Base-by-base conservation (phyloP, 208 protist species). In the Polymyxa betae region DNA sequence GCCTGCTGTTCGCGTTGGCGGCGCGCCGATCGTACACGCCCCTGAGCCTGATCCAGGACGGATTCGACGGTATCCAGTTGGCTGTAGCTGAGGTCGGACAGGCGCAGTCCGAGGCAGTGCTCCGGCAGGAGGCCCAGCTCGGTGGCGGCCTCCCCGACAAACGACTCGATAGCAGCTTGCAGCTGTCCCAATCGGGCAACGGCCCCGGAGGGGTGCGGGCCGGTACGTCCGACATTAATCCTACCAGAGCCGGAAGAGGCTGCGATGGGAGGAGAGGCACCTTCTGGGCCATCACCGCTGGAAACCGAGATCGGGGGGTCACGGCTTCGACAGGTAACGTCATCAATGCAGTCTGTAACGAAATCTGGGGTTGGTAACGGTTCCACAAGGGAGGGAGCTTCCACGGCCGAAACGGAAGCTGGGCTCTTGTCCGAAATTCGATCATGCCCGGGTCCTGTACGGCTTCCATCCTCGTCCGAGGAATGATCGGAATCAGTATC, bases 71-170 rank as follows among this genome's bases (percentile, higher is more conserved):
- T 43, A n/a, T 82, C 72, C 35, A 82, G n/a, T 43, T 82, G 72
- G 72, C 72, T 82, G n/a, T 5, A 5, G n/a, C 72, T 82, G 72
- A 82, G 72, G 16, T n/a, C 72, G n/a, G 5, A 5, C n/a, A 82
- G n/a, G 5, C 40, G 16, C 72, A 82, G 5, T 35, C 72, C 72
- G 5, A 82, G n/a, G 5, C 5, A 12, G n/a, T 82, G 72, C n/a
- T 82, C 72, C n/a, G 72, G 72, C 12, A 43, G 12, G 35, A 82
- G 72, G 16, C 35, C 72, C 12, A 82, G n/a, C n/a, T 82, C 72
- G n/a, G 72, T n/a, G 16, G 35, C 72, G n/a, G 12, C 24, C 24
- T 82, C 72, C 12, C 72, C 72, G 12, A 82, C 35, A 45, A 5
- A 45, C 12, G 5, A 5, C 72, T 82, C 12, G 16, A 82, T 20